phyloP scores from a whole-genome alignment of 2,329 filamentous ascomycete species.

The Fulvia fulva region DNA sequence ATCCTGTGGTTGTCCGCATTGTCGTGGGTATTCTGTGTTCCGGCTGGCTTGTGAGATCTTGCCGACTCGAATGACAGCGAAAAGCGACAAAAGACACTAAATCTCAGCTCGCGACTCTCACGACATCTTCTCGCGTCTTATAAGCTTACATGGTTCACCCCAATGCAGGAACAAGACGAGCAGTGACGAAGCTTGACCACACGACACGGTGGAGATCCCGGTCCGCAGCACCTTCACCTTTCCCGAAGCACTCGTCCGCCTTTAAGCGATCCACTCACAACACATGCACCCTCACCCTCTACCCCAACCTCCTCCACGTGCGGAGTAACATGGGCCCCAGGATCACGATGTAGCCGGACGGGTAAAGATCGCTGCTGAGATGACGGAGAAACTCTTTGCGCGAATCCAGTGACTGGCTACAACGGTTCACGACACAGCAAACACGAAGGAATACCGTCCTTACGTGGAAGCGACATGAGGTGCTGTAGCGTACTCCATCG shows the following conservation, averaged over 20 bases:
- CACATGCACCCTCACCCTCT: not conserved
- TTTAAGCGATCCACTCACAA: not conserved
- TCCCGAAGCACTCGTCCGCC: not conserved
- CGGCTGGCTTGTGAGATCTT: too few species aligned
- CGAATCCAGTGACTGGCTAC: slow-evolving; percentile 11
- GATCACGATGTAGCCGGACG: slow-evolving; percentile 1
- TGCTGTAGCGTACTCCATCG: not conserved
- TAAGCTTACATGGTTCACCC: slow-evolving; percentile 7
- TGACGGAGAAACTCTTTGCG: slow-evolving; percentile 15
- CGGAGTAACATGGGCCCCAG: slow-evolving; percentile 5
- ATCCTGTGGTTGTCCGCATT: slow-evolving; percentile 15
- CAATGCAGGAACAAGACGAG: not conserved
- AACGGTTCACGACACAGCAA: slow-evolving; percentile 7
- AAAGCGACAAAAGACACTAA: not conserved
- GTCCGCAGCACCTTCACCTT: not conserved
- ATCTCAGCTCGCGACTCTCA: not conserved
- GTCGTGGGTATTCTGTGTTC: not conserved
- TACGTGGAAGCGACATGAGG: not conserved
- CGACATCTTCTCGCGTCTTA: not conserved
- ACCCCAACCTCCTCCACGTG: slow-evolving; percentile 8
- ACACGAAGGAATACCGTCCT: not conserved
- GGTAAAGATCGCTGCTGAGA: slow-evolving; percentile 12
- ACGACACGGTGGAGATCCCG: not conserved
- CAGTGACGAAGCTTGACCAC: not conserved
- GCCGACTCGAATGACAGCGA: not conserved